Conservation (phyloP, 306 rosid genomes). For the Lathyrus tuberosus region DNA sequence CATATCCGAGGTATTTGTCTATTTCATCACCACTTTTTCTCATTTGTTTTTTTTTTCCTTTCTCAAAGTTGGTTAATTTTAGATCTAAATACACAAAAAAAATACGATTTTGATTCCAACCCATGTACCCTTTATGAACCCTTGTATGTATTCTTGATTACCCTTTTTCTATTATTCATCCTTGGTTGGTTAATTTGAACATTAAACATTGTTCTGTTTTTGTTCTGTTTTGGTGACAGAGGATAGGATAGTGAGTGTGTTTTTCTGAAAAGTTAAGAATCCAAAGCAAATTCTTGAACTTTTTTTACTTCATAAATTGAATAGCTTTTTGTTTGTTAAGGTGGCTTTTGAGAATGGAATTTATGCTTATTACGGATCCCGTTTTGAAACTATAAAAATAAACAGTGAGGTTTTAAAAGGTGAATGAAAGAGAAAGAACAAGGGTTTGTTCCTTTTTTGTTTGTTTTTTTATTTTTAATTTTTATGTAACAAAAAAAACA, state of each 20-base stretch:
- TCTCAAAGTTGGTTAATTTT: conserved; percentile 38
- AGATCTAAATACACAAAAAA: conserved; percentile 42
- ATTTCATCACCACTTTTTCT: background rate
- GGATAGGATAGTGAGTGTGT: conserved; percentile 42
- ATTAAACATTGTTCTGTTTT: conserved; percentile 34
- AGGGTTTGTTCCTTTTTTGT: conserved; percentile 39
- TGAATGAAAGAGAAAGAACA: conserved; percentile 51
- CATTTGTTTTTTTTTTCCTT: conserved; percentile 33
- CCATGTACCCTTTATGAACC: conserved; percentile 30
- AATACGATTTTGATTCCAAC: conserved; percentile 46
- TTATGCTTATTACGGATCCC: conserved; percentile 53
- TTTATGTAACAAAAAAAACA: background rate
- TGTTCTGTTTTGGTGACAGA: conserved; percentile 47
- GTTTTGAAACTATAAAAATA: conserved; percentile 46
- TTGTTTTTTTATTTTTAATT: background rate
- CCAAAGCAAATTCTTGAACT: conserved; percentile 66
- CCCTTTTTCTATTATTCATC: conserved; percentile 36
- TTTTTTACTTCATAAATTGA: background rate
- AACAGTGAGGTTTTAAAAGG: conserved; percentile 51
- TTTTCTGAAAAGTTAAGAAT: conserved; percentile 75
- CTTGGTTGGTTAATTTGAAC: conserved; percentile 42
- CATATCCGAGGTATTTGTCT: conserved; percentile 44
- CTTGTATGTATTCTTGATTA: conserved; percentile 35
- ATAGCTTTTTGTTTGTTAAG: conserved; percentile 42
- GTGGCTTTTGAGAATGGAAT: conserved; percentile 56